phyloP scores from a whole-genome alignment of 148 eudicot species.

The Beta vulgaris region DNA sequence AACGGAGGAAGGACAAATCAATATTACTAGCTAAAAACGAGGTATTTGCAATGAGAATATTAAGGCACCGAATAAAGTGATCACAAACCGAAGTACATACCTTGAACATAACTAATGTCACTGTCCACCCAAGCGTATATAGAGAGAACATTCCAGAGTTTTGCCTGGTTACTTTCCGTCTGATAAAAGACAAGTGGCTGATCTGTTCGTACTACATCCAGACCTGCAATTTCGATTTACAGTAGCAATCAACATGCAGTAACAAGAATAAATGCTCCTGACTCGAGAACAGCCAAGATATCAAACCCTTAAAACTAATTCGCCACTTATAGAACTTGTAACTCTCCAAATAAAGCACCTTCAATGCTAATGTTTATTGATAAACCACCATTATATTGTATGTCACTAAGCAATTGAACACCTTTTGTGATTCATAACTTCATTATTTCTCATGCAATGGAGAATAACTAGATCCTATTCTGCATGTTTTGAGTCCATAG shows the following conservation, averaged over 20 bases:
- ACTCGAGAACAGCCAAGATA: background rate
- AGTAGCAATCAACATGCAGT: slow-evolving; percentile 23
- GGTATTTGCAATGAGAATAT: background rate
- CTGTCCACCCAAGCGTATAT: slow-evolving; percentile 85
- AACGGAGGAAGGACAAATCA: too few relatives aligned
- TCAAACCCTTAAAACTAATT: too few relatives aligned
- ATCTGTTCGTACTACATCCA: slow-evolving; percentile 93
- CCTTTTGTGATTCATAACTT: background rate
- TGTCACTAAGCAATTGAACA: background rate
- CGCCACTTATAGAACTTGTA: background rate
- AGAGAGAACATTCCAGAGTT: slow-evolving; percentile 84
- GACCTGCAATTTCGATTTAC: slow-evolving; percentile 42
- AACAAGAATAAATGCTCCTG: slow-evolving; percentile 1
- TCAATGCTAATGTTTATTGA: background rate
- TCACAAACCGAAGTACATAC: slow-evolving; percentile 32
- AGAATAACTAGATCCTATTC: background rate
- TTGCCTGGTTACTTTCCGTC: slow-evolving; percentile 73
- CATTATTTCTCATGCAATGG: background rate
- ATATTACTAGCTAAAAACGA: background rate
- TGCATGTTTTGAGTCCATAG: too few relatives aligned
- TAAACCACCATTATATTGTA: background rate
- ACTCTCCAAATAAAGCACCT: background rate
- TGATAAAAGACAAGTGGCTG: slow-evolving; percentile 83
- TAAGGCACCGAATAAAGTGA: background rate
- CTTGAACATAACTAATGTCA: slow-evolving; percentile 91